phyloP scores from a whole-genome alignment of 176 grass and related monocot species.

The Raddia guianensis region DNA sequence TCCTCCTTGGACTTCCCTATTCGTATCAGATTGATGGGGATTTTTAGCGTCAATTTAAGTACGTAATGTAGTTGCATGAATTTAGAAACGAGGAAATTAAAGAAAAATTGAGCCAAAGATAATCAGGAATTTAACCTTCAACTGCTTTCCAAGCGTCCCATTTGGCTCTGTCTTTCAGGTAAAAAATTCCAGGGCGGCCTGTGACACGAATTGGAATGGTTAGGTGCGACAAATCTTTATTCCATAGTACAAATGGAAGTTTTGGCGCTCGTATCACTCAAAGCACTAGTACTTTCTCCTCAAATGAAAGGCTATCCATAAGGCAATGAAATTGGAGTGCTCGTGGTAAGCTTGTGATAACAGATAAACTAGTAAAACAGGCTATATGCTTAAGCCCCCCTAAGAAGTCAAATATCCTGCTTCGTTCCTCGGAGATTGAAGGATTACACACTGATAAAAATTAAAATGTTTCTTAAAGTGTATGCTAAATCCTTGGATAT shows the following conservation, averaged over 20 bases:
- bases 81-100: not conserved
- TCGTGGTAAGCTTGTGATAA: not conserved
- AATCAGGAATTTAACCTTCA: slow-evolving; percentile 51
- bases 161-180: slow-evolving; percentile 70
- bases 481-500: not conserved
- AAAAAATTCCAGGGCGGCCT: slow-evolving; percentile 72
- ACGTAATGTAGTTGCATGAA: not conserved
- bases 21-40: slow-evolving; percentile 4
- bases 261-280: not conserved
- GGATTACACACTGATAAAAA: not conserved
- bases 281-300: not conserved
- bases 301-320: not conserved
- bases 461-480: not conserved
- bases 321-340: not conserved
- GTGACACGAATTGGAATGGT: not conserved
- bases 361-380: not conserved
- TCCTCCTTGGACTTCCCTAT: slow-evolving; percentile 76
- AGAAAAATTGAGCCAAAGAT: not conserved
- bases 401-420: not conserved
- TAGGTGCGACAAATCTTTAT: not conserved
- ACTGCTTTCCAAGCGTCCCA: slow-evolving; percentile 89
- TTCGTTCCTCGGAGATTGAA: not conserved
- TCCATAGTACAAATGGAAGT: not conserved
- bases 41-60: not conserved
- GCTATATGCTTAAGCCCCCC: not conserved